Evolutionary conservation across 352 stramenopile species (phyloP).

Genomic region (Phytophthora sojae): DNA sequence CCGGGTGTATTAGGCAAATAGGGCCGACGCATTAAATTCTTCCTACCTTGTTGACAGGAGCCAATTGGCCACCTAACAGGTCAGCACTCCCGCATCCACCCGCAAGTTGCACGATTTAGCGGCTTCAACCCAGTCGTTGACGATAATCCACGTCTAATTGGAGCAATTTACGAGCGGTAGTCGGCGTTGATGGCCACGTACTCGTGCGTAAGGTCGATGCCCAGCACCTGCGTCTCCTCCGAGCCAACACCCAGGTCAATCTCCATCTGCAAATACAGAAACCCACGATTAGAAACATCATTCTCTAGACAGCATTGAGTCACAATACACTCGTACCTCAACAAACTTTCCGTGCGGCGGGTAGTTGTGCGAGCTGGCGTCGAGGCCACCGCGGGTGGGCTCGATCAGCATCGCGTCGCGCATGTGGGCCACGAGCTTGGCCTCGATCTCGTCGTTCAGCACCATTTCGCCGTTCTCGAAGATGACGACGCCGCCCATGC

Average conservation of each 20-base stretch:
- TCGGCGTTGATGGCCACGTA: constrained; percentile 99
- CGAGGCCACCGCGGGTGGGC: constrained; percentile 74
- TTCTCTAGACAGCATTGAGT: background rate
- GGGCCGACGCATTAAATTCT: constrained; percentile 11
- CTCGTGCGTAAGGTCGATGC: constrained; percentile 98
- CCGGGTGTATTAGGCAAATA: constrained; percentile 27
- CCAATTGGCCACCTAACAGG: constrained; percentile 6
- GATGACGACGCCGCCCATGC: constrained; percentile 92
- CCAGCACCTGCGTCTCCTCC: constrained; percentile 90
- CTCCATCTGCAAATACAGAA: constrained; percentile 72
- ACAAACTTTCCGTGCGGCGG: constrained; percentile 96
- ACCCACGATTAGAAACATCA: background rate
- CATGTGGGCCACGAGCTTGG: constrained; percentile 95
- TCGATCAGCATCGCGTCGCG: constrained; percentile 92
- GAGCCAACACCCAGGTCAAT: constrained; percentile 93
- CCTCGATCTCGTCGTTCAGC: constrained; percentile 92
- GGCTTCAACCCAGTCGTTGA: constrained; percentile 14
- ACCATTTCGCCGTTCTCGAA: constrained; percentile 96
- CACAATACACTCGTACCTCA: constrained; percentile 59
- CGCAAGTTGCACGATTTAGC: constrained; percentile 6
- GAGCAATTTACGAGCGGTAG: constrained; percentile 93
- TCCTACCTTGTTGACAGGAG: constrained; percentile 15
- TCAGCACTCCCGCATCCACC: constrained; percentile 7
- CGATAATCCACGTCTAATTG: constrained; percentile 14
- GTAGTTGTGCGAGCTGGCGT: constrained; percentile 89